These are phyloP conservation scores for Coemansia sp. DNA, from an alignment of 192 early-diverging fungal species.

Conservation along the genomic window DNA sequence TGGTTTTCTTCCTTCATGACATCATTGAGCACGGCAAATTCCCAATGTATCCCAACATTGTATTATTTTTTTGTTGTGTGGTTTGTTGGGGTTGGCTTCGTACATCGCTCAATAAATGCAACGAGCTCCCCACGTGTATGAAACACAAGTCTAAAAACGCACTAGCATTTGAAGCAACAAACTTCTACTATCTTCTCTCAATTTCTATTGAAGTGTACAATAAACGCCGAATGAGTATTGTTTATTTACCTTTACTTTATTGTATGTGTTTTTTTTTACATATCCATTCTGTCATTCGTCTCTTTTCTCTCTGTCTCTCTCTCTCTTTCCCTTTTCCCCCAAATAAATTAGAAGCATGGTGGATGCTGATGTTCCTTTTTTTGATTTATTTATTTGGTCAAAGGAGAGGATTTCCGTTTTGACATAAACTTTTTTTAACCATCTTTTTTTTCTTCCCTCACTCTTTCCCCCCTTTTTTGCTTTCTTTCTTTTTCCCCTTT, in stretches of 20 bases:
- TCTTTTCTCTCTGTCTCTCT: not conserved
- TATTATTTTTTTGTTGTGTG: too few relatives aligned
- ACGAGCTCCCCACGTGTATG: too few relatives aligned
- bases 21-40: not conserved
- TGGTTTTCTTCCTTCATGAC: not conserved
- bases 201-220: not conserved
- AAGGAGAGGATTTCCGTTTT: not conserved
- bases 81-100: too few relatives aligned
- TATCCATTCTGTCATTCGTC: not conserved
- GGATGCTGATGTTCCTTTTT: not conserved
- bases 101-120: too few relatives aligned
- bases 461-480: not conserved
- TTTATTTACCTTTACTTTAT: not conserved
- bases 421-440: slow-evolving; percentile 6
- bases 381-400: not conserved
- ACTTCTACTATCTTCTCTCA: not conserved
- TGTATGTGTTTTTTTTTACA: not conserved
- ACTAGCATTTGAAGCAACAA: not conserved
- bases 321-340: not conserved
- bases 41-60: too few relatives aligned
- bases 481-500: slow-evolving; percentile 9
- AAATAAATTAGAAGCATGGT: not conserved
- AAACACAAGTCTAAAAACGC: not conserved
- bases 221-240: not conserved
- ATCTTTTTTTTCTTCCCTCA: slow-evolving; percentile 1